Evolutionary conservation across 1,284 basidiomycete species (phyloP).

Genomic region (Pseudozyma hubeiensis): DNA sequence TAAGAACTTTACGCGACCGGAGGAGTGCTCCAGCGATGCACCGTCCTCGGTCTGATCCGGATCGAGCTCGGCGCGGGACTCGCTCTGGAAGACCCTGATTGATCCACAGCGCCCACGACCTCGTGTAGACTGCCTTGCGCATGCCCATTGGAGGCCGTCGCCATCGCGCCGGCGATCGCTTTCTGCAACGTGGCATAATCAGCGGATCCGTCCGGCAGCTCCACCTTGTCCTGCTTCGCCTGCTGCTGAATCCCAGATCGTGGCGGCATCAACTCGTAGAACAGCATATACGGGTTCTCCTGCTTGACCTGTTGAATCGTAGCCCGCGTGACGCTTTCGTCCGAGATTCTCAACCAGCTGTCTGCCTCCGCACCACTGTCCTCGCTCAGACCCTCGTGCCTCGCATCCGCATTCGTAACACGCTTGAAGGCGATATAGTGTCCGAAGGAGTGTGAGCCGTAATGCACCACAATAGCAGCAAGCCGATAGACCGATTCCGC

Average conservation of each 20-base stretch:
- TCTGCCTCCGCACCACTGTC: conserved; percentile 6
- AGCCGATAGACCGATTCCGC: conserved; percentile 45
- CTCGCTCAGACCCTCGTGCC: conserved; percentile 1
- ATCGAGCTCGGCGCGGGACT: conserved; percentile 22
- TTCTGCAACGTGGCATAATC: conserved; percentile 33
- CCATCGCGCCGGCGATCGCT: conserved; percentile 28
- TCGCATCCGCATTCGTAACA: not conserved
- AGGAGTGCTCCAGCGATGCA: conserved; percentile 44
- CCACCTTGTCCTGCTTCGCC: conserved; percentile 6
- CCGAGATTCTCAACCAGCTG: conserved; percentile 63
- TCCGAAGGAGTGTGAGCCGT: conserved; percentile 64
- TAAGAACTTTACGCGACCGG: conserved; percentile 3
- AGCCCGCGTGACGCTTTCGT: conserved; percentile 55
- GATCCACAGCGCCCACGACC: not conserved
- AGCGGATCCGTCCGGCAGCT: conserved; percentile 15
- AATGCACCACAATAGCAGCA: conserved; percentile 62
- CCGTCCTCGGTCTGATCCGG: conserved; percentile 26
- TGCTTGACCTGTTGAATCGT: conserved; percentile 53
- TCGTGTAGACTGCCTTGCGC: not conserved
- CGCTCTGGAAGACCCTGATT: not conserved
- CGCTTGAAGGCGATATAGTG: conserved; percentile 66
- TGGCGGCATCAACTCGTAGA: conserved; percentile 55
- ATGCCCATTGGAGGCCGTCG: not conserved
- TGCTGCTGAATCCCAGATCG: not conserved
- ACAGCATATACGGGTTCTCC: conserved; percentile 66